Base-by-base conservation (phyloP, 2,329 filamentous ascomycete genomes). In the Fusarium tricinctum region DNA sequence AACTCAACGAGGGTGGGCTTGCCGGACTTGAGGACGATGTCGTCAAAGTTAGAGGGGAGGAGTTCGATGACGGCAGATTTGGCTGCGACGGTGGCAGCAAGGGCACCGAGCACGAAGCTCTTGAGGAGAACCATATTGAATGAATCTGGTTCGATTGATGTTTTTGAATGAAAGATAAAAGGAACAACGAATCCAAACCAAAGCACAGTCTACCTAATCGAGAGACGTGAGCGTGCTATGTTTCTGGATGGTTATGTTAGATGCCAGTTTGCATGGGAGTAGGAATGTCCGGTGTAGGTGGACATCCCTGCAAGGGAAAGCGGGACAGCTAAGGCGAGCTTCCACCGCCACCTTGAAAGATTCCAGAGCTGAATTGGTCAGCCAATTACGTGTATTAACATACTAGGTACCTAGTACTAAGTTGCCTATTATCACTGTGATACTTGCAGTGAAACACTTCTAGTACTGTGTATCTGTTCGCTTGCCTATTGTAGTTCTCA, bases 1-100 rank as follows among this genome's bases (percentile, higher is more conserved):
- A 99, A 99, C 81, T 98, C 94, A 74, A 98, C 94, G 26, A 99
- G 90, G 0, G 96, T 94, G 43, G 96, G 95, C 85, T 97, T 98
- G 81, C 94, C 94, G 45, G 92, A 95, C 79, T 97, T 89, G 63
- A 97, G 86, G 69, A 97, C 93, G 56, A 97, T 86, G 47, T 91
- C 83, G 84, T 98, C 95, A 80, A 99, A 99, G 85, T 97, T 99
- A 75, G 85, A 84, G 57, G 95, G 94, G 63, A 92, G 89, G 65
- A 99, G 90, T 80, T 98, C 95, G 74, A 97, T 85, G 69, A 99
- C 96, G 58, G 92, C 91, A 57, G 93, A 96, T 74, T 90, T 89
- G 75, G 92, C 90, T 63, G 88, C 84, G 59, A 85, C 88, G 30
- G 81, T 82, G 68, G 83, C 81, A 53, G 85, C 82, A 44, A 90